Base-by-base conservation (phyloP, 2,329 filamentous ascomycete species). In the Microsporum canis region DNA sequence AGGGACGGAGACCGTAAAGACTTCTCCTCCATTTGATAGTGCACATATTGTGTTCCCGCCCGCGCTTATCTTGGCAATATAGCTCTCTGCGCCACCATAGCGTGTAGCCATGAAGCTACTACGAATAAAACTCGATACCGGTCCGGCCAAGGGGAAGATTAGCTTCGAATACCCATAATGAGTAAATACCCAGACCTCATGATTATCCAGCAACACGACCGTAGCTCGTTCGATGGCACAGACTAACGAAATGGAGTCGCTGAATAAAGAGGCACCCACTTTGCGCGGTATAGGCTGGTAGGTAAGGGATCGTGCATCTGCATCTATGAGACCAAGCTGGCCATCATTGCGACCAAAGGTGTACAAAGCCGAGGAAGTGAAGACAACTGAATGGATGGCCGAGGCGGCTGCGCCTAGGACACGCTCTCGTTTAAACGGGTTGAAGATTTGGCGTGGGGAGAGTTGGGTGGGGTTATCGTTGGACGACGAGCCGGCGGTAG, bases 321-420 rank as follows among this genome's bases (percentile, higher is more conserved):
- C 92, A 71, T 96, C 94, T 76, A 96, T 91, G 59, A 99, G 81
- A 3, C 91, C 94, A 55, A 99, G 82, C 72, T 99, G 94, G 1
- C 94, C 94, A 67, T 91, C 85, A 68, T 97, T 99, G 68, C 94
- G 95, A 27, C 94, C 94, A 80, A 95, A 99, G 1, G 90, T 95
- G 71, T 89, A 99, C 0, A 99, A 76, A 0, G 89, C 89, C 0
- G 84, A 84, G 0, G 82, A 80, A 0, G 90, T 96, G 69, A 94
- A 88, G 0, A 90, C 89, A 2, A 95, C 91, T 0, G 94, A 97
- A 74, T 99, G 94, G 43, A 95, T 85, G 0, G 89, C 81, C 1
- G 94, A 97, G 5, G 94, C 92, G 1, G 94, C 91, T 61, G 91
- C 83, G 0, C 94, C 94, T 27, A 88, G 73, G 14, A 97, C 83